Conservation (phyloP, 768 basidiomycete species). For the Psilocybe cyanescens region DNA sequence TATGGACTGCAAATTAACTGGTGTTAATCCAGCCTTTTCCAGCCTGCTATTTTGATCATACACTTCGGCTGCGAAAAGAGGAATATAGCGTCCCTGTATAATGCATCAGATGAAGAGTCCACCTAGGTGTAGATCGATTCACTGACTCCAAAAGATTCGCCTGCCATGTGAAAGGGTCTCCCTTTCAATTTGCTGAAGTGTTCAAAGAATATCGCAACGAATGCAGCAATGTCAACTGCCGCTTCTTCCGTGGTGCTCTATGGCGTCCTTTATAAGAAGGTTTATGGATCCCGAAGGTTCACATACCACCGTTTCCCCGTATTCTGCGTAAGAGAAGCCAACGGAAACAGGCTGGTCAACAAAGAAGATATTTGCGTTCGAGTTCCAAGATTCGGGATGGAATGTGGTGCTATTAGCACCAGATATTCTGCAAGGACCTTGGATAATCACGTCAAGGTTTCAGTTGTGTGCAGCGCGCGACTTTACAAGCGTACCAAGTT, state of each 20-base stretch:
- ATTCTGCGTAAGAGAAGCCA: constrained; percentile 67
- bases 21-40: constrained; percentile 52
- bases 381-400: constrained; percentile 68
- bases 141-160: constrained; percentile 79
- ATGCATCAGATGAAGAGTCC: neutral
- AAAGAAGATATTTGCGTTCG: constrained; percentile 65
- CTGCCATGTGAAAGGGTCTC: constrained; percentile 64
- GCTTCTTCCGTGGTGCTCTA: constrained; percentile 72
- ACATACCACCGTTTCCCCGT: constrained; percentile 51
- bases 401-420: constrained; percentile 51
- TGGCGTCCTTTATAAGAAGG: constrained; percentile 49
- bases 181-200: constrained; percentile 74
- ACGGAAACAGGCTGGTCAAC: constrained; percentile 64
- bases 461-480: neutral
- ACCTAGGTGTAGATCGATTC: too few relatives aligned
- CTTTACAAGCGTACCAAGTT: constrained; percentile 51
- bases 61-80: constrained; percentile 78
- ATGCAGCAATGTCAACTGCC: constrained; percentile 71
- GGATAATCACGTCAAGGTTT: neutral
- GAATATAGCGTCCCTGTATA: constrained; percentile 67
- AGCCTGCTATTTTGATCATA: constrained; percentile 70
- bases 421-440: constrained; percentile 69
- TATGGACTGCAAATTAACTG: constrained; percentile 69
- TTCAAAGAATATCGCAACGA: constrained; percentile 76
- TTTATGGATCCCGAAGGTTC: neutral